Conservation (phyloP, 2,329 filamentous ascomycete species). For the Paecilomyces variotii region DNA sequence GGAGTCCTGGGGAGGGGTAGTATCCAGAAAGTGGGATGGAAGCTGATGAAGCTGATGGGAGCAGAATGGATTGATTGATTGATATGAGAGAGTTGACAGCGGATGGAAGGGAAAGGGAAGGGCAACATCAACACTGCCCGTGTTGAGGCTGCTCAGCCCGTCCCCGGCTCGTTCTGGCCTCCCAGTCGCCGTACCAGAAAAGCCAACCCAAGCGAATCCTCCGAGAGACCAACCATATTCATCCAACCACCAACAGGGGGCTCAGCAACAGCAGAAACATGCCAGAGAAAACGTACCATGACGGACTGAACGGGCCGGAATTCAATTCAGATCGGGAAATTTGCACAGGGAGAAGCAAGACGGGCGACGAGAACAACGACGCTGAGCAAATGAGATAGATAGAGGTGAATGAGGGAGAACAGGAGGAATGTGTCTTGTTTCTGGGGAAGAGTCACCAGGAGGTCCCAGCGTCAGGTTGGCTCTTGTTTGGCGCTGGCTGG, state of each 20-base stretch:
- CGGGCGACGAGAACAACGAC: not conserved
- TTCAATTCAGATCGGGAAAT: not conserved
- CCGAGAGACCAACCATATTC: not conserved
- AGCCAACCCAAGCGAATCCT: not conserved
- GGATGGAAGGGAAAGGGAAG: not conserved
- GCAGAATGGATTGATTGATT: constrained; percentile 1
- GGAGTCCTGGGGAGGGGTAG: not conserved
- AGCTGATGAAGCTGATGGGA: not conserved
- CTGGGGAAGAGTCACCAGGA: not conserved
- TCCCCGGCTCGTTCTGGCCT: not conserved
- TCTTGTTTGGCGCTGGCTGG: not conserved
- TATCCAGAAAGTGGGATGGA: not conserved
- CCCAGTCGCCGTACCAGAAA: not conserved
- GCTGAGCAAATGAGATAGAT: not conserved
- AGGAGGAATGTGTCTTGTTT: not conserved
- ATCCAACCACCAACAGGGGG: not conserved
- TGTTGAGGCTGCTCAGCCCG: constrained; percentile 2
- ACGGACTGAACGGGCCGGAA: not conserved
- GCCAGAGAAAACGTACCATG: not conserved
- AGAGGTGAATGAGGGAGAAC: not conserved
- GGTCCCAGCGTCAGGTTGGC: not conserved
- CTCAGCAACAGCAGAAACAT: not conserved
- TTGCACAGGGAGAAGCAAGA: not conserved
- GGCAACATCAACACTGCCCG: not conserved
- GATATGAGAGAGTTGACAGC: constrained; percentile 1